Evolutionary conservation across 352 stramenopile genomes (phyloP).

Genomic region (Discostella stelligera): DNA sequence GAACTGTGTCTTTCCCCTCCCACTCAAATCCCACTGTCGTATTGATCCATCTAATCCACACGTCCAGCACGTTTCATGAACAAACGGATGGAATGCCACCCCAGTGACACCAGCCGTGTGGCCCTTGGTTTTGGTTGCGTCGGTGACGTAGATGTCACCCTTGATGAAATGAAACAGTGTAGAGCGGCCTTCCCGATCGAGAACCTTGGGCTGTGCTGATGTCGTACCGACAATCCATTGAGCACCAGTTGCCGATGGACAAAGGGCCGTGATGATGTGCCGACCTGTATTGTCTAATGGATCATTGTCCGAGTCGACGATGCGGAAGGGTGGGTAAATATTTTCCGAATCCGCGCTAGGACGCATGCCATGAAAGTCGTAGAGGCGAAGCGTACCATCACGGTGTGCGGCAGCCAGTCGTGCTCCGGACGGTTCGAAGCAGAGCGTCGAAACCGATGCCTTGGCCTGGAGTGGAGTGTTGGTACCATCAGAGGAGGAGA

Average conservation of each 20-base stretch:
- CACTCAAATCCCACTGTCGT: constrained; percentile 85
- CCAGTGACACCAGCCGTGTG: constrained; percentile 84
- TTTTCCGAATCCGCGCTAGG: constrained; percentile 64
- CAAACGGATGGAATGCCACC: constrained; percentile 84
- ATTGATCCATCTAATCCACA: constrained; percentile 83
- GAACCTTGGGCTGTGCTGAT: constrained; percentile 81
- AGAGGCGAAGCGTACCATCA: constrained; percentile 83
- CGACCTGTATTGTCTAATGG: constrained; percentile 74
- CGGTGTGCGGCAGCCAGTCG: constrained; percentile 81
- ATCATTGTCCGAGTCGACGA: constrained; percentile 61
- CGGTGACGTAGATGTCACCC: constrained; percentile 86
- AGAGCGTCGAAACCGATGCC: constrained; percentile 68
- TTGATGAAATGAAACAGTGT: constrained; percentile 83
- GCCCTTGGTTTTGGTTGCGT: constrained; percentile 84
- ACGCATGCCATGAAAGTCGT: constrained; percentile 88
- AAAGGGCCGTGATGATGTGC: constrained; percentile 73
- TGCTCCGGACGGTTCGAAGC: constrained; percentile 82
- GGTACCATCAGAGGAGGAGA: constrained; percentile 39
- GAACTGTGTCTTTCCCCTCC: constrained; percentile 73
- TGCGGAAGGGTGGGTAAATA: constrained; percentile 65
- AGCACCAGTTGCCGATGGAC: constrained; percentile 76
- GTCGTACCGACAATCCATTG: constrained; percentile 82
- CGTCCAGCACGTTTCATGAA: constrained; percentile 82
- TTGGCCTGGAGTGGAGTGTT: constrained; percentile 42
- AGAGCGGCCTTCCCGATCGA: constrained; percentile 73